phyloP scores from a whole-genome alignment of 495 filamentous ascomycete species.

The Daldinia loculata region DNA sequence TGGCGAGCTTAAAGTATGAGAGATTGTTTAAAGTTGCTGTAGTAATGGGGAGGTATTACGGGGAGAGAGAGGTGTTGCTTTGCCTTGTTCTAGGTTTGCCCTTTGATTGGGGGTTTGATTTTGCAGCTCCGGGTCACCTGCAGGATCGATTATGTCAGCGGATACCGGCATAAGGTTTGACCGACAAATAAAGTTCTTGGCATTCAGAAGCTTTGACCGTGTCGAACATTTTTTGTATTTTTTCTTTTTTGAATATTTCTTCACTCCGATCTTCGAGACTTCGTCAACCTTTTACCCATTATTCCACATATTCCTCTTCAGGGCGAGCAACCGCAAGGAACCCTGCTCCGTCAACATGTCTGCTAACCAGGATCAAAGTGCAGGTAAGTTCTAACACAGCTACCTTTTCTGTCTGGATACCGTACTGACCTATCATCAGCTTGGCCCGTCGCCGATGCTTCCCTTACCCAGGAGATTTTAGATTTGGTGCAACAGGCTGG shows the following conservation, averaged over 20 bases:
- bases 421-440: conserved; percentile 59
- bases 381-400: conserved; percentile 42
- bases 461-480: conserved; percentile 80
- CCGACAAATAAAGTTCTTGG: conserved; percentile 10
- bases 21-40: conserved; percentile 14
- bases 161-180: conserved; percentile 15
- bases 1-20: conserved; percentile 29
- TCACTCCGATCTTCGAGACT: not conserved
- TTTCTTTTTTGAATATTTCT: conserved; percentile 10
- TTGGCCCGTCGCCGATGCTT: conserved; percentile 88
- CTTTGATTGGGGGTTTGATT: conserved; percentile 49
- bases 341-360: conserved; percentile 61
- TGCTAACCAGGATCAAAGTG: conserved; percentile 61
- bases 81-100: conserved; percentile 54
- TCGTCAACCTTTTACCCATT: conserved; percentile 9
- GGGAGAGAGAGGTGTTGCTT: conserved; percentile 38
- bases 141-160: conserved; percentile 31
- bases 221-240: conserved; percentile 14
- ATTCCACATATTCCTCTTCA: conserved; percentile 39
- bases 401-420: not conserved
- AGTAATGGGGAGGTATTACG: conserved; percentile 22
- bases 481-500: conserved; percentile 87
- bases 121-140: conserved; percentile 36
- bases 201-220: conserved; percentile 17
- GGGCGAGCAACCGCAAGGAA: conserved; percentile 72